A percentile compares a stretch with the other conserved stretches of the same genome.
Evolutionary conservation across 495 filamentous ascomycete species (phyloP).

Genomic region (Penicillium verhagenii): DNA sequence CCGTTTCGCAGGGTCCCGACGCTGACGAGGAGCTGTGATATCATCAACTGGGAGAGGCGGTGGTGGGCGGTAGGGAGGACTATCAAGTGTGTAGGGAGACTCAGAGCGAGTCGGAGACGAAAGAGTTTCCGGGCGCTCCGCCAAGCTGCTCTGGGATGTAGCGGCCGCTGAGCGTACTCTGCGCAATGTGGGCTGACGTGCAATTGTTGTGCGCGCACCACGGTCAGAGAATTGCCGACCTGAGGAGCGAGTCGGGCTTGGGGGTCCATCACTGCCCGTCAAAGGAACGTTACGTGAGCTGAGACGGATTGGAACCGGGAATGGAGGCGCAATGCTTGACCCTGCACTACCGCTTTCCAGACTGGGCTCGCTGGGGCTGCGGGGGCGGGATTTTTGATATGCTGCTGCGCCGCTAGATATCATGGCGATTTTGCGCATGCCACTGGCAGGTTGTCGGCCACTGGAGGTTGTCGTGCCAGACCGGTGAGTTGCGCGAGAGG

Average conservation of each 20-base stretch:
- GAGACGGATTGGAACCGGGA: slow-evolving; percentile 85
- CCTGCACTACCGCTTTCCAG: slow-evolving; percentile 47
- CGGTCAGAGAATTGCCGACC: slow-evolving; percentile 45
- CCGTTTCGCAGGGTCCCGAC: slow-evolving; percentile 16
- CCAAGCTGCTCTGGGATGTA: slow-evolving; percentile 52
- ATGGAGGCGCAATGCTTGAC: slow-evolving; percentile 61
- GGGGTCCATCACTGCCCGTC: slow-evolving; percentile 71
- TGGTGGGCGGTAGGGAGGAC: slow-evolving; percentile 60
- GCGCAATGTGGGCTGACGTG: slow-evolving; percentile 56
- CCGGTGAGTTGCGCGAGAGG: slow-evolving; percentile 24
- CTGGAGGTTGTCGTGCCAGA: slow-evolving; percentile 21
- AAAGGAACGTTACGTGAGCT: slow-evolving; percentile 78
- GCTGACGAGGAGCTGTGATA: slow-evolving; percentile 55
- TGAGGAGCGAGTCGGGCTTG: slow-evolving; percentile 69
- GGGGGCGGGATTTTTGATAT: slow-evolving; percentile 61
- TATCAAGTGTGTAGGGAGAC: slow-evolving; percentile 65
- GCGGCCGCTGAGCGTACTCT: slow-evolving; percentile 80
- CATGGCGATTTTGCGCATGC: slow-evolving; percentile 64
- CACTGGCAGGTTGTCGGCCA: slow-evolving; percentile 48
- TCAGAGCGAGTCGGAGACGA: slow-evolving; percentile 66
- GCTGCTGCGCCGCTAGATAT: slow-evolving; percentile 74
- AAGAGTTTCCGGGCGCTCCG: slow-evolving; percentile 51
- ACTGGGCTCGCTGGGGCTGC: slow-evolving; percentile 75
- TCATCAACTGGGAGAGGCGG: slow-evolving; percentile 75
- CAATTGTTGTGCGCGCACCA: slow-evolving; percentile 29